Evolutionary conservation across 2,329 filamentous ascomycete species (phyloP), one percentile per base, ranked within the genome.

Genomic region (Botrytis paeoniae): DNA sequence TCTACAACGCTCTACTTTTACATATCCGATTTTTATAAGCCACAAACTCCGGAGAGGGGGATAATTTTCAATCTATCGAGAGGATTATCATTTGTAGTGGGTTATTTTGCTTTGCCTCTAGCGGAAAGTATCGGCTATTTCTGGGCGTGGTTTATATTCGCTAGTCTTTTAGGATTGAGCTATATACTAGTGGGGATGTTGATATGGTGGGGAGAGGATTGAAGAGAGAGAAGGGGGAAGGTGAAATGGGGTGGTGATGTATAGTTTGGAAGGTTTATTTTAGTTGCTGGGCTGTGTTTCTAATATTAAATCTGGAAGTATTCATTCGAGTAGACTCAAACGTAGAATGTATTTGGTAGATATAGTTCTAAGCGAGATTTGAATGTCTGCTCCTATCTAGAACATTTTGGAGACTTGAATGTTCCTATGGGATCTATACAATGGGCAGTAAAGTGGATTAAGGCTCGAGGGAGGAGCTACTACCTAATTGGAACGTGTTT

Each of bases 261-360:
- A 51, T n/a, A 51, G 10, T n/a, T 51, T 12, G 1, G 4, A 51
- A n/a, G 10, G 9, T 5, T 14, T 0, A 1, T 0, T 51, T 6
- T 10, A 12, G 1, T n/a, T 51, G 4, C 48, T 51, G 12, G 2
- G 4, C 1, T 51, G 25, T 1, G 12, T 14, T 51, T 0, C 0
- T 54, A 2, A 54, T 16, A 18, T 18, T 29, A 5, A 29, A 18
- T 54, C 14, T 54, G 0, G 51, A 18, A 54, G 2, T 16, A 16
- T 0, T 29, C 10, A 14, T 51, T 14, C 25, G 25, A 51, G 10
- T n/a, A 51, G 10, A 25, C 48, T 51, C 1, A 51, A 51, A n/a
- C n/a, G 4, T 51, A 51, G 22, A n/a, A 25, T 14, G 0, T 51
- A 2, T n/a, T n/a, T 51, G 48, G 4, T n/a, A n/a, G 10, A n/a